Conservation (phyloP, 768 basidiomycete genomes). For the Kwoniella bestiolae region DNA sequence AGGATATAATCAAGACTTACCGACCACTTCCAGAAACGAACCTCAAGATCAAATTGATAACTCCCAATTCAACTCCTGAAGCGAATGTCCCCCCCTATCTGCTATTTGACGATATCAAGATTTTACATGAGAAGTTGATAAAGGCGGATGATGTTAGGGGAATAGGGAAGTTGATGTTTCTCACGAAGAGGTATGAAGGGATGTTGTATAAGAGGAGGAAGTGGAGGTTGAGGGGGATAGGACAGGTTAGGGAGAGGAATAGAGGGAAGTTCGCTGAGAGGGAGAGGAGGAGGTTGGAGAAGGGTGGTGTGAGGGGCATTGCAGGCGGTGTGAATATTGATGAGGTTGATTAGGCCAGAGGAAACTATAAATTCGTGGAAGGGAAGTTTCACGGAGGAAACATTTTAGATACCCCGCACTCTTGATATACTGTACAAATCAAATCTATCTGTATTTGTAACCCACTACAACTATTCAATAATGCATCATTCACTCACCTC, state of each 20-base stretch:
- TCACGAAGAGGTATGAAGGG: constrained; percentile 73
- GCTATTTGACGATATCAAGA: constrained; percentile 74
- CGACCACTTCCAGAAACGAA: constrained; percentile 58
- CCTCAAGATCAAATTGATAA: constrained; percentile 67
- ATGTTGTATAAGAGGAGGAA: constrained; percentile 67
- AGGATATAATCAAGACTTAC: constrained; percentile 57
- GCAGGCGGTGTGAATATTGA: neutral
- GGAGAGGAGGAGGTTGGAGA: neutral
- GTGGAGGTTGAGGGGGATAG: constrained; percentile 29
- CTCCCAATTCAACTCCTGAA: constrained; percentile 68
- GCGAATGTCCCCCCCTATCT: constrained; percentile 79
- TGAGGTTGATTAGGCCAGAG: neutral
- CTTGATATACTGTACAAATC: too few species aligned
- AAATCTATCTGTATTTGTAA: too few species aligned
- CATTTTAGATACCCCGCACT: neutral
- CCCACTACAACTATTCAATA: neutral
- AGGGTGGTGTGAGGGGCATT: neutral
- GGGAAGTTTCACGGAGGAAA: too few species aligned
- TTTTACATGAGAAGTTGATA: constrained; percentile 75
- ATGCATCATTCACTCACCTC: neutral
- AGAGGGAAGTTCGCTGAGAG: neutral
- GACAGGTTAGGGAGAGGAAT: constrained; percentile 1
- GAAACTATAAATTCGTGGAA: too few species aligned
- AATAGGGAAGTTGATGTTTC: constrained; percentile 72
- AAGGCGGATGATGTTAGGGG: constrained; percentile 58